Conservation (phyloP, 2,329 filamentous ascomycete genomes). For the Colletotrichum karsti region DNA sequence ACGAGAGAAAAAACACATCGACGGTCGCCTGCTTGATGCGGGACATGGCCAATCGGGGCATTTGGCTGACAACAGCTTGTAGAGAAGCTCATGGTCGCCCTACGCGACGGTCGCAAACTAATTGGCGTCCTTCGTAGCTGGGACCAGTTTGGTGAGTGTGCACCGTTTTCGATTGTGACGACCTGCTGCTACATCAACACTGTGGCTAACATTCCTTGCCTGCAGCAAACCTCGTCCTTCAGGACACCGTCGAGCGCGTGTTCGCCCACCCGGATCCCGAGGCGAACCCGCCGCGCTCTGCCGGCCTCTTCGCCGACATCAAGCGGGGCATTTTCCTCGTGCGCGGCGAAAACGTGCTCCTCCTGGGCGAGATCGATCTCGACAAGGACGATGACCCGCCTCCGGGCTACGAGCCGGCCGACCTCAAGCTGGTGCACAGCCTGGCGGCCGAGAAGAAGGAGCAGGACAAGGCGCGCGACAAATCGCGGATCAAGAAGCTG, state of each 20-base stretch:
- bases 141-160: slow-evolving; percentile 90
- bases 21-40: slow-evolving; percentile 27
- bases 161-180: slow-evolving; percentile 4
- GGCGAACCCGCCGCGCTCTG: slow-evolving; percentile 39
- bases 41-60: neutral
- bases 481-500: slow-evolving; percentile 75
- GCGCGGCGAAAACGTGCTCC: slow-evolving; percentile 93
- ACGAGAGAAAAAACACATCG: slow-evolving; percentile 32
- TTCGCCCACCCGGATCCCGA: slow-evolving; percentile 63
- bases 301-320: slow-evolving; percentile 81
- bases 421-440: slow-evolving; percentile 74
- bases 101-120: slow-evolving; percentile 93
- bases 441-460: slow-evolving; percentile 77
- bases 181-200: neutral
- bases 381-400: slow-evolving; percentile 94
- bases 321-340: slow-evolving; percentile 89
- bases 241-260: slow-evolving; percentile 90
- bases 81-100: slow-evolving; percentile 95
- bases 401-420: slow-evolving; percentile 69
- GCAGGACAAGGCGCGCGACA: slow-evolving; percentile 77
- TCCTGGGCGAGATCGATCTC: slow-evolving; percentile 95
- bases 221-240: slow-evolving; percentile 90
- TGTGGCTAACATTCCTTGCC: neutral
- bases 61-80: slow-evolving; percentile 30
- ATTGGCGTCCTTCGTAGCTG: slow-evolving; percentile 93